These are phyloP conservation scores for Rubia yunnanensis DNA, from an alignment of 257 asterid genomes.

Conservation along the genomic window DNA sequence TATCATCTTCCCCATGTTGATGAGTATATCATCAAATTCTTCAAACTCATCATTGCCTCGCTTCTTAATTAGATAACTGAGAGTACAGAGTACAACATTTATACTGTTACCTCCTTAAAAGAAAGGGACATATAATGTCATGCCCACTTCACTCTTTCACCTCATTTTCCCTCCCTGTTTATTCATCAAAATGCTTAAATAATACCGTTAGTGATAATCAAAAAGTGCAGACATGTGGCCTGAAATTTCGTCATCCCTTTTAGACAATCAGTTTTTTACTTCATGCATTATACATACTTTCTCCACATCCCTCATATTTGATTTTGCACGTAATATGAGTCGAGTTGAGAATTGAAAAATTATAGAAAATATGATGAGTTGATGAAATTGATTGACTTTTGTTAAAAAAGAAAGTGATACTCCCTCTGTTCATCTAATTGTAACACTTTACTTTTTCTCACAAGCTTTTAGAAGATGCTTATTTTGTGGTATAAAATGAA, in stretches of 20 bases:
- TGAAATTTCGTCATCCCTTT: not conserved
- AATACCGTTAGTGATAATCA: not conserved
- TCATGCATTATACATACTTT: too few relatives aligned
- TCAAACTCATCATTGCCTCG: not conserved
- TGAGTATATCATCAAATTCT: not conserved
- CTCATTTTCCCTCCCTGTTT: not conserved
- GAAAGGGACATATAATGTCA: not conserved
- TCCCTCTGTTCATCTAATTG: too few relatives aligned
- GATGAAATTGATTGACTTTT: too few relatives aligned
- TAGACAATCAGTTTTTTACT: not conserved
- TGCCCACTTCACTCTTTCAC: not conserved
- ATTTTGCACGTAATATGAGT: too few relatives aligned
- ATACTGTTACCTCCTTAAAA: not conserved
- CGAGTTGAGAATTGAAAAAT: too few relatives aligned
- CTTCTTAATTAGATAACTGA: not conserved
- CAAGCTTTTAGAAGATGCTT: too few relatives aligned
- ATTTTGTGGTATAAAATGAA: too few relatives aligned
- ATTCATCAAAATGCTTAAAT: not conserved
- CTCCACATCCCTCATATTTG: too few relatives aligned
- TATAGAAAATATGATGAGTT: too few relatives aligned
- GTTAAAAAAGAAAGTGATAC: too few relatives aligned
- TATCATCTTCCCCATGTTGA: slow-evolving; percentile 2
- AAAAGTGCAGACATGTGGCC: slow-evolving; percentile 10
- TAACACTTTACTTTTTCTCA: too few relatives aligned
- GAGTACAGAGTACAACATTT: slow-evolving; percentile 6